phyloP scores from a whole-genome alignment of 495 filamentous ascomycete genomes.

The Aspergillus mulundensis region DNA sequence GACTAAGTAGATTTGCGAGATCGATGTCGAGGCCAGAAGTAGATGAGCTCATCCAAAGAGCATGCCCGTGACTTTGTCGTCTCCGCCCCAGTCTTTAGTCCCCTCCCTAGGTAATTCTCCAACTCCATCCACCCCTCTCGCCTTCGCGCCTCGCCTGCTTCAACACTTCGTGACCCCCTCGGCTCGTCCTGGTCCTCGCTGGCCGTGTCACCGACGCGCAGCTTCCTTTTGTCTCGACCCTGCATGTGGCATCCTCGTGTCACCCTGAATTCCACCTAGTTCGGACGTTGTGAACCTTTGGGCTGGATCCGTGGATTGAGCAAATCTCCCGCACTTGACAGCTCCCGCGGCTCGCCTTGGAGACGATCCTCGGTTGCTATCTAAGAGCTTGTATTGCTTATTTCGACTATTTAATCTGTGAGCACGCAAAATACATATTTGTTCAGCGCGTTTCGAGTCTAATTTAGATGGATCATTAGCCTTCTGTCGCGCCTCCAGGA shows the following conservation, averaged over 20 bases:
- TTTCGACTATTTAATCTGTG: background rate
- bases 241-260: constrained; percentile 13
- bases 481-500: constrained; percentile 2
- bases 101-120: too few species aligned
- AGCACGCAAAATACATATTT: background rate
- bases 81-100: background rate
- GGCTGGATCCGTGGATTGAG: constrained; percentile 37
- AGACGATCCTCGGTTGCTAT: constrained; percentile 15
- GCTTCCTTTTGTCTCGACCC: constrained; percentile 4
- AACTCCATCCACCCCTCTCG: constrained; percentile 1
- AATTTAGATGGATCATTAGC: constrained; percentile 4
- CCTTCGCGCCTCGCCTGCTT: constrained; percentile 10
- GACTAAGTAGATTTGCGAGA: background rate
- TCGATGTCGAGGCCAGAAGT: background rate
- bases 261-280: constrained; percentile 10
- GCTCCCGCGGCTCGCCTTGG: constrained; percentile 32
- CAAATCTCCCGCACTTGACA: constrained; percentile 41
- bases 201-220: constrained; percentile 9
- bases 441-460: constrained; percentile 1
- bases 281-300: constrained; percentile 22
- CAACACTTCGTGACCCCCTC: constrained; percentile 7
- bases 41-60: constrained; percentile 9
- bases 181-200: constrained; percentile 9
- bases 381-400: constrained; percentile 8
- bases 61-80: background rate